Percentiles rank a stretch among this genome's conserved stretches.
These are phyloP conservation scores for Fusarium albosuccineum DNA, from an alignment of 2,329 filamentous ascomycete genomes.

Conservation along the genomic window DNA sequence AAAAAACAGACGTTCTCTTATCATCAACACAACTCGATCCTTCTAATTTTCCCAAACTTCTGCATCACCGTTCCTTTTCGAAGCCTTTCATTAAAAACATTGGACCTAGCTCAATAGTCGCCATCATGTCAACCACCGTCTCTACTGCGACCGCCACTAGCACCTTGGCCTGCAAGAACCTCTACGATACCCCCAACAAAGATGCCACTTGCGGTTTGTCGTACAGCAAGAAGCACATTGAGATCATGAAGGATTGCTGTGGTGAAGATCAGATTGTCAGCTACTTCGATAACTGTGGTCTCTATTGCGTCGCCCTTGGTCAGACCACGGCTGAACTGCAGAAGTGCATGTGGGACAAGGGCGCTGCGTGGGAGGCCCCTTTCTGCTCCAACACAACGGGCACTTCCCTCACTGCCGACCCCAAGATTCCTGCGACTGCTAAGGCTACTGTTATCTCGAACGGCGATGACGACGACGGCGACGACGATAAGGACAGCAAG, in stretches of 20 bases:
- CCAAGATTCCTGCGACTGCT: constrained; percentile 43
- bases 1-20: neutral
- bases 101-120: neutral
- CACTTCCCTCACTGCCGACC: constrained; percentile 55
- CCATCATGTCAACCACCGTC: constrained; percentile 11
- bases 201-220: constrained; percentile 60
- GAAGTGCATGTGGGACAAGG: constrained; percentile 55
- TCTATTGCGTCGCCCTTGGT: constrained; percentile 58
- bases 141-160: constrained; percentile 5
- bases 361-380: constrained; percentile 52
- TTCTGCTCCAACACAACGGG: constrained; percentile 59
- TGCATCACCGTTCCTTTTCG: neutral
- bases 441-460: constrained; percentile 46
- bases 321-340: constrained; percentile 45
- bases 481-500: constrained; percentile 13
- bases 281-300: constrained; percentile 61
- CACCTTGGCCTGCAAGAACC: constrained; percentile 19
- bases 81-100: neutral
- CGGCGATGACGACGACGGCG: constrained; percentile 11
- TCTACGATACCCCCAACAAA: constrained; percentile 57
- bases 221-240: constrained; percentile 55
- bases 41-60: neutral
- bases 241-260: constrained; percentile 60
- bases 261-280: constrained; percentile 55
- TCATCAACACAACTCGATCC: neutral